Base-by-base conservation (phyloP, 352 stramenopile genomes). In the Globisporangium paddicum region DNA sequence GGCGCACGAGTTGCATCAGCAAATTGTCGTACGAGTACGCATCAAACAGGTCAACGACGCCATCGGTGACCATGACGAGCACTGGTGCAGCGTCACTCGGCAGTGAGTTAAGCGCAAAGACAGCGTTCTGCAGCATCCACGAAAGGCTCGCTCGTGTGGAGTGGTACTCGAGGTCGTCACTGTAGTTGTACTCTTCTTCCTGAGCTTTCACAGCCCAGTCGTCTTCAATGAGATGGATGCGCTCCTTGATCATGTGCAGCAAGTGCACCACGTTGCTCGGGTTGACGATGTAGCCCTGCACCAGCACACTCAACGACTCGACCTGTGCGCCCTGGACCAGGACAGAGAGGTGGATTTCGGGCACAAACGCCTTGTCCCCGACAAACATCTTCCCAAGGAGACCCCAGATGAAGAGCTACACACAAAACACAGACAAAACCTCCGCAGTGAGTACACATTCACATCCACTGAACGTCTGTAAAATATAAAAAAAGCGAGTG, bases 21-120 rank as follows among this genome's bases (percentile, higher is more conserved):
- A 96, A 58, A 32, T 84, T 89, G 66, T 96, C 87, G 42, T 96
- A 96, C 4, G 78, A 80, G 58, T 86, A 93, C 6, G 75, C 73
- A 38, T 94, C 68, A 19, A 74, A 74, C 11, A 93, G 55, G 69
- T 95, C 85, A n/a, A 94, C 70, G 30, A 96, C 87, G 5, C 87
- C 83, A 60, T 96, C 87, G 0, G 87, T 91, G 45, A 92, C 81
- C 10, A 96, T 61, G n/a, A 91, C 79, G 48, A 96, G 79, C 44
- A 94, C 71, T 25, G 87, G 86, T 5, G 82, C 79, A 4, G 83
- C 83, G 21, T 86, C 83, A 46, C 66, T 74, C 1, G 87, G 87
- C 52, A 96, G 62, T 25, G 87, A 94, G 57, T 96, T 91, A 40
- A 96, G 69, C 11, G 87, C 85, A 66, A 94, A 96, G 9, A 91